Evolutionary conservation across 495 filamentous ascomycete genomes (phyloP).

Genomic region (Hypoxylon trugodes): DNA sequence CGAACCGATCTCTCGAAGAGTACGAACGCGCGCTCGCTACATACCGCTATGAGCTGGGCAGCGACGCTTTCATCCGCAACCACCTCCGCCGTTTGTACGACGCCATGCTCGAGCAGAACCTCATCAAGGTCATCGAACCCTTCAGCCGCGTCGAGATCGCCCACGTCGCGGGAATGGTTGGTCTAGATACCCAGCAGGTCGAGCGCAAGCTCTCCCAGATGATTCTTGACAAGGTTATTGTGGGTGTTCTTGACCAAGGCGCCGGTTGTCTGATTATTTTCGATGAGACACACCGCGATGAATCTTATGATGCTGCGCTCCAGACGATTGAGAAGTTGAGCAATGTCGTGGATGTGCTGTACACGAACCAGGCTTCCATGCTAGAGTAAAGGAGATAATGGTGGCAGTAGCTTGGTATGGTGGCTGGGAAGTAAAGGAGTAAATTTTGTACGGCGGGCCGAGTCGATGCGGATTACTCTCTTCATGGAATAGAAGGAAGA

Average conservation of each 20-base stretch:
- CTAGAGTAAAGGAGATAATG: constrained; percentile 70
- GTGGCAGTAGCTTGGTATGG: neutral
- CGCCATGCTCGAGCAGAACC: constrained; percentile 97
- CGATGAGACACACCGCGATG: constrained; percentile 91
- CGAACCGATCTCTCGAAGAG: constrained; percentile 92
- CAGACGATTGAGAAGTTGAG: constrained; percentile 96
- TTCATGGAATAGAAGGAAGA: neutral
- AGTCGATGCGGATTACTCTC: neutral
- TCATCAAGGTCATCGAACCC: constrained; percentile 98
- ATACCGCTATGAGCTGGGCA: constrained; percentile 90
- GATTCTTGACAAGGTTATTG: constrained; percentile 99
- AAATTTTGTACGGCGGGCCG: neutral
- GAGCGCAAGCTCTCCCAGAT: constrained; percentile 98
- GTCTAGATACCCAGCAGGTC: constrained; percentile 93
- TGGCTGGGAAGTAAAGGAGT: too few species aligned
- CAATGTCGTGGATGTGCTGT: constrained; percentile 96
- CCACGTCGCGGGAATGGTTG: constrained; percentile 96
- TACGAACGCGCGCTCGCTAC: constrained; percentile 90
- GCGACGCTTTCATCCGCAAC: constrained; percentile 92
- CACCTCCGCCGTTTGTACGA: constrained; percentile 95
- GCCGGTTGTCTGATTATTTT: constrained; percentile 95
- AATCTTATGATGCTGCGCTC: constrained; percentile 92
- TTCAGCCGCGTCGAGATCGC: constrained; percentile 96
- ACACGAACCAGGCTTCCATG: constrained; percentile 95
- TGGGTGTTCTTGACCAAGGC: constrained; percentile 97